These are phyloP conservation scores for Aspergillus mulundensis DNA, from an alignment of 495 filamentous ascomycete genomes.

Conservation along the genomic window DNA sequence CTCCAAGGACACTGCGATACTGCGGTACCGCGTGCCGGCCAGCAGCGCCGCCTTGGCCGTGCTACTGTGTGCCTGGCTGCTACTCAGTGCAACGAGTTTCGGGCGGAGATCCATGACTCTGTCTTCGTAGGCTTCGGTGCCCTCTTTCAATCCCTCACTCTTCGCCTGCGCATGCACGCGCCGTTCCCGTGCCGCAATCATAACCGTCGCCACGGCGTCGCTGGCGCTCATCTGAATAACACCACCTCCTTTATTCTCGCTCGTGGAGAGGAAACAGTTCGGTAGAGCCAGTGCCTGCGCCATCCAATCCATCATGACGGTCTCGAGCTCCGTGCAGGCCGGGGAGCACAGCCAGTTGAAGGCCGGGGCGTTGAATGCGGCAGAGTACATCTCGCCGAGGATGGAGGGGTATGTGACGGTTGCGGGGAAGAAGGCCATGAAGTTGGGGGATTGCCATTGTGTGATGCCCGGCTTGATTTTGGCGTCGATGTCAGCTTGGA, in stretches of 20 bases:
- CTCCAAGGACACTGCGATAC: constrained; percentile 55
- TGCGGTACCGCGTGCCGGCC: constrained; percentile 72
- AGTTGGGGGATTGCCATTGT: constrained; percentile 94
- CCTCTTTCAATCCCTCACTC: constrained; percentile 47
- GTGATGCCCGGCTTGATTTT: constrained; percentile 94
- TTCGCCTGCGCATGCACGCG: constrained; percentile 54
- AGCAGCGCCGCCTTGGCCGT: constrained; percentile 87
- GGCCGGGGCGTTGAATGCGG: constrained; percentile 81
- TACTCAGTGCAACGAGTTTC: constrained; percentile 75
- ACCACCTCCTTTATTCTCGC: constrained; percentile 71
- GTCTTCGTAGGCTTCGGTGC: constrained; percentile 44
- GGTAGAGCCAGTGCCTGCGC: constrained; percentile 71
- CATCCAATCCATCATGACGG: constrained; percentile 90
- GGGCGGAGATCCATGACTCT: constrained; percentile 60
- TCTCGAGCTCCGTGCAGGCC: constrained; percentile 94
- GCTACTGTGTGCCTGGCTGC: constrained; percentile 73
- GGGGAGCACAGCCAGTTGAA: constrained; percentile 99
- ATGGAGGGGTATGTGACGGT: constrained; percentile 78
- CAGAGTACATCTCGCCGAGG: constrained; percentile 88
- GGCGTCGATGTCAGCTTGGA: constrained; percentile 78
- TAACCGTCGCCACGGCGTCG: constrained; percentile 80
- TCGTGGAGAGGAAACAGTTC: constrained; percentile 69
- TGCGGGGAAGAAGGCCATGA: constrained; percentile 95
- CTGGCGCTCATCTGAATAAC: constrained; percentile 94
- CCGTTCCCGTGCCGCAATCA: constrained; percentile 86